These are phyloP conservation scores for grape (Vitis vinifera) DNA, from an alignment of 164 flowering plant species.

Conservation along the genomic window DNA sequence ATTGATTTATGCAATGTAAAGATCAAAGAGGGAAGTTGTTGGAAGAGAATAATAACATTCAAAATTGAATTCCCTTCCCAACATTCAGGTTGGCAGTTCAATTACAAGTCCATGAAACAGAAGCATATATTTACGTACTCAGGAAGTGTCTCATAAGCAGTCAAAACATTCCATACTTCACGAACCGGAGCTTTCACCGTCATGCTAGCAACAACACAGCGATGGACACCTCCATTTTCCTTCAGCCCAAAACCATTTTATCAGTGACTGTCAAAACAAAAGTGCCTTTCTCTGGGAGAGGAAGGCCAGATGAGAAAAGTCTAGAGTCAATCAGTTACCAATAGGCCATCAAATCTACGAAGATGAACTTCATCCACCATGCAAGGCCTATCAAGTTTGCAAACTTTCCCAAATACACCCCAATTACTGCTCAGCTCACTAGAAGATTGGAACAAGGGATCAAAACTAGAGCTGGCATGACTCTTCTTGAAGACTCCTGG, in stretches of 20 bases:
- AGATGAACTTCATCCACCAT: slow-evolving; percentile 96
- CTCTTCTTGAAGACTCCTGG: slow-evolving; percentile 36
- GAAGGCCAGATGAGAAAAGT: slow-evolving; percentile 16
- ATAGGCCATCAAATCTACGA: slow-evolving; percentile 90
- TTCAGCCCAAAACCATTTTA: slow-evolving; percentile 41
- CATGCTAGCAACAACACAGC: slow-evolving; percentile 91
- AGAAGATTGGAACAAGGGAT: slow-evolving; percentile 35
- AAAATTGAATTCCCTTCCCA: no score
- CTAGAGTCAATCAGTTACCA: slow-evolving; percentile 56
- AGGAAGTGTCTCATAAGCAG: slow-evolving; percentile 89
- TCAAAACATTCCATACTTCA: slow-evolving; percentile 91
- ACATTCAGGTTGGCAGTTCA: no score
- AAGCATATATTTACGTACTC: slow-evolving; percentile 55
- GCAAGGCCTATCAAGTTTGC: slow-evolving; percentile 76
- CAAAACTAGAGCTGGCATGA: slow-evolving; percentile 34
- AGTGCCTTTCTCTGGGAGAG: slow-evolving; percentile 1
- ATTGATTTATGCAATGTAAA: no score
- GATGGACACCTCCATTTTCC: slow-evolving; percentile 98
- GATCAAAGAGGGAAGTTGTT: no score
- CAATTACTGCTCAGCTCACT: slow-evolving; percentile 57
- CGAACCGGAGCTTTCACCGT: slow-evolving; percentile 92
- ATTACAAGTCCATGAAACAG: neutral
- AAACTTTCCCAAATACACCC: slow-evolving; percentile 80
- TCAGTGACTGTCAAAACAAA: slow-evolving; percentile 22
- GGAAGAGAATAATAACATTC: no score